These are phyloP conservation scores for Cyclotella distinguenda DNA, from an alignment of 108 stramenopile species.

Conservation along the genomic window DNA sequence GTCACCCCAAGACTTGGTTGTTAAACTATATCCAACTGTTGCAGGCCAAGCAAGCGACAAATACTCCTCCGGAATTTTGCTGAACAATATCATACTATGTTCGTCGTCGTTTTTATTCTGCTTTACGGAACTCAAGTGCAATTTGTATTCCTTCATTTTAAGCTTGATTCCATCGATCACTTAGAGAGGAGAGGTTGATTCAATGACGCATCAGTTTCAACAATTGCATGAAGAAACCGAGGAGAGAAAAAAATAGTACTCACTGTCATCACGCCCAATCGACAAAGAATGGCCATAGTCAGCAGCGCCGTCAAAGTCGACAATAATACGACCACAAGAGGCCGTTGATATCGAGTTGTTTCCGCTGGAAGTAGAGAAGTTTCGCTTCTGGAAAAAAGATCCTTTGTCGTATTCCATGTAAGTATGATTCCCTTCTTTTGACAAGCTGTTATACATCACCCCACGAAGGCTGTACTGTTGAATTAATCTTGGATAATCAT, in stretches of 20 bases:
- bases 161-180: slow-evolving; percentile 61
- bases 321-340: slow-evolving; percentile 60
- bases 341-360: slow-evolving; percentile 45
- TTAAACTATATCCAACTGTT: slow-evolving; percentile 66
- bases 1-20: slow-evolving; percentile 67
- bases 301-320: slow-evolving; percentile 62
- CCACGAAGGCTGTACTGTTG: slow-evolving; percentile 45
- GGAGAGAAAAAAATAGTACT: background rate
- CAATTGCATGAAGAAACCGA: background rate
- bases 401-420: slow-evolving; percentile 66
- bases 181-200: background rate
- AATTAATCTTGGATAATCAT: slow-evolving; percentile 28
- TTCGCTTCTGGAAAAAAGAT: slow-evolving; percentile 51
- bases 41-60: slow-evolving; percentile 59
- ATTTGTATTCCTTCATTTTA: slow-evolving; percentile 63
- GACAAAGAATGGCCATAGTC: slow-evolving; percentile 55
- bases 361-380: slow-evolving; percentile 23
- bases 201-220: background rate
- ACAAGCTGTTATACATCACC: slow-evolving; percentile 40
- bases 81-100: slow-evolving; percentile 48
- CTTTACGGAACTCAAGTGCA: slow-evolving; percentile 36
- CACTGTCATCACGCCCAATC: slow-evolving; percentile 56
- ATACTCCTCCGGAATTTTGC: slow-evolving; percentile 54
- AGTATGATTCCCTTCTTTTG: slow-evolving; percentile 18
- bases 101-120: slow-evolving; percentile 7